Percentiles rank a stretch among this genome's conserved stretches.
Evolutionary conservation across 2,329 filamentous ascomycete genomes (phyloP).

Genomic region (Penicillium sp.): DNA sequence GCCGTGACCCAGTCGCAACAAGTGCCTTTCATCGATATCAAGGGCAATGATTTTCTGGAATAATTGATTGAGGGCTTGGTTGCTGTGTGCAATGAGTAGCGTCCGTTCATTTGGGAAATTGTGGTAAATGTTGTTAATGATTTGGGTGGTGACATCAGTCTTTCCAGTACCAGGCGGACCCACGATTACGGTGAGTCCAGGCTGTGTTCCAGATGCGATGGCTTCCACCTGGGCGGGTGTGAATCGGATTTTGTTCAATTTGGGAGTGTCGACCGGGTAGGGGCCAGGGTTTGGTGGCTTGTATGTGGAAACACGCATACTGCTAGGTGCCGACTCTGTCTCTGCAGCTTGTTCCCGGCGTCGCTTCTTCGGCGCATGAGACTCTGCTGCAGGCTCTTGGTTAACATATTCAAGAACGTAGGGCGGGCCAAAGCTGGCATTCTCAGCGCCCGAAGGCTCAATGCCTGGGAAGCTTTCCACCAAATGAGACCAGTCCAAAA

Average conservation of each 20-base stretch:
- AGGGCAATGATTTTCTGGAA: conserved; percentile 97
- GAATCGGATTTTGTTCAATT: conserved; percentile 79
- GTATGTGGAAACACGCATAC: conserved; percentile 82
- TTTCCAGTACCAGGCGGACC: conserved; percentile 96
- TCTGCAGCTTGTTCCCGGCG: conserved; percentile 72
- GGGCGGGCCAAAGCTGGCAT: conserved; percentile 76
- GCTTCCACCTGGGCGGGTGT: conserved; percentile 89
- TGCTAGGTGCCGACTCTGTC: conserved; percentile 60
- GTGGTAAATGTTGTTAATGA: conserved; percentile 98
- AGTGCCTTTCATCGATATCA: conserved; percentile 91
- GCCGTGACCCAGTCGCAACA: conserved; percentile 87
- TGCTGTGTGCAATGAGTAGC: conserved; percentile 90
- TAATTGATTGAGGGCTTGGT: conserved; percentile 94
- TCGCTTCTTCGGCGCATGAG: conserved; percentile 76
- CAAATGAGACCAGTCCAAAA: conserved; percentile 92
- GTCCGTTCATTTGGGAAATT: conserved; percentile 94
- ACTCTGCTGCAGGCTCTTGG: conserved; percentile 50
- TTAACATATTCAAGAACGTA: conserved; percentile 74
- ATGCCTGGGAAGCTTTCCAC: conserved; percentile 85
- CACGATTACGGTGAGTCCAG: conserved; percentile 88
- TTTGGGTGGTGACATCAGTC: conserved; percentile 97
- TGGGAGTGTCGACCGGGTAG: conserved; percentile 80
- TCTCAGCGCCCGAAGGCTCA: conserved; percentile 69
- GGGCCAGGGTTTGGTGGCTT: conserved; percentile 84
- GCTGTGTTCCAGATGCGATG: conserved; percentile 89